Evolutionary conservation across 306 rosid species (phyloP), one percentile per base, ranked within the genome.

Genomic region (Cucumis cinereus): DNA sequence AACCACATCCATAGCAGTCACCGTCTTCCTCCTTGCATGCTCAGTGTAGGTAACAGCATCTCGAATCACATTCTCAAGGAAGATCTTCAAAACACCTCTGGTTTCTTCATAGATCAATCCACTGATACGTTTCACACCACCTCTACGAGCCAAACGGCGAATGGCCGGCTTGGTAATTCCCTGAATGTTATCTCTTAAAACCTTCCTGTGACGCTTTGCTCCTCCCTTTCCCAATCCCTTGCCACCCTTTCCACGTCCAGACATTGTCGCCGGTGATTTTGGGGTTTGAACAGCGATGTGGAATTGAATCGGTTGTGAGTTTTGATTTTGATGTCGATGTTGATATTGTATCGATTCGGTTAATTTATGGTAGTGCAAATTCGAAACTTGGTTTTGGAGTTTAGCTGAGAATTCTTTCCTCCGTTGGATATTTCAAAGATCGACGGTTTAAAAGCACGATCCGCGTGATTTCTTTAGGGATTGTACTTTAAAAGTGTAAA

Each of bases 151-250:
- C 70, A 86, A 7, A 8, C 89, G 89, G 0, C 87, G 89, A 19
- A 86, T 86, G 0, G 89, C 89, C 0, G 87, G 89, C 84, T 85
- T 86, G 16, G 85, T 86, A 38, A 84, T 86, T 6, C 87, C 87
- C 78, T 86, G 89, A 70, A 86, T 86, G 79, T 86, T 86, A 8
- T 86, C 90, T 19, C 88, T 28, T 5, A 87, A 81, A 0, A 87
- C 90, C 88, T 87, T 87, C 73, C 86, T 66, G 26, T 82, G 90
- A 8, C 86, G 86, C 71, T 87, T 87, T 0, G 90, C 90, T 45
- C 90, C 90, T 38, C 90, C 90, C 30, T 87, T 87, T 28, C 90
- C 90, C 79, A 84, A 75, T 0, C 90, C 90, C 87, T 87, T 87
- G 38, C 90, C 90, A 2, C 90, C 90, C 82, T 87, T 87, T 9